A percentile compares a stretch with the other conserved stretches of the same genome.
Evolutionary conservation across 352 stramenopile genomes (phyloP).

Genomic region (Thalassiosira tumida): DNA sequence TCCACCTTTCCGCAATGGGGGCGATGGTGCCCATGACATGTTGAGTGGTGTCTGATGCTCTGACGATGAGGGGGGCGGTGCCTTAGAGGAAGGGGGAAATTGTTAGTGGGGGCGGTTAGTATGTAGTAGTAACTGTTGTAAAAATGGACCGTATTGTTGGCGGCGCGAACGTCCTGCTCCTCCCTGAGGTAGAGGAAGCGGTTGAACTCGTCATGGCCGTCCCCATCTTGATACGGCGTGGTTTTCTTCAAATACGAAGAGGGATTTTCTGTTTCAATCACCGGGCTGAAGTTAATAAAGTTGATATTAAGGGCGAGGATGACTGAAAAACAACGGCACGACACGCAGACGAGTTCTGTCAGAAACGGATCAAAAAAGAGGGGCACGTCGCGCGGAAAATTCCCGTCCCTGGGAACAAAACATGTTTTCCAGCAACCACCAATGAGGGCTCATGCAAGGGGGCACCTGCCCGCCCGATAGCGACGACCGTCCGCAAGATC

Average conservation of each 20-base stretch:
- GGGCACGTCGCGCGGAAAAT: conserved; percentile 62
- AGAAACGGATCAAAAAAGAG: background rate
- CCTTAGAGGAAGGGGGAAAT: too few species aligned
- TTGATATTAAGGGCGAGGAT: conserved; percentile 69
- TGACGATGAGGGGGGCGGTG: too few species aligned
- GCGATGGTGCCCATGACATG: too few species aligned
- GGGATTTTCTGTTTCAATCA: conserved; percentile 49
- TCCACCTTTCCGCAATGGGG: too few species aligned
- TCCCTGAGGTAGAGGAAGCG: conserved; percentile 75
- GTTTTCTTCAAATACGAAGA: conserved; percentile 40
- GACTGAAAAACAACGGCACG: conserved; percentile 42
- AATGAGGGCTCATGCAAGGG: too few species aligned
- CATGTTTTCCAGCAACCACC: conserved; percentile 62
- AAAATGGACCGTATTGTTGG: conserved; percentile 58
- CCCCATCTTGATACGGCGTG: conserved; percentile 32
- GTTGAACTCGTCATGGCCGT: too few species aligned
- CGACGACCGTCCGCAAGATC: too few species aligned
- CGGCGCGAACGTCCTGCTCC: conserved; percentile 64
- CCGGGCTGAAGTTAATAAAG: conserved; percentile 52
- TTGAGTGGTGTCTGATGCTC: too few species aligned
- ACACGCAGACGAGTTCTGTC: background rate
- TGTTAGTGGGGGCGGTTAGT: too few species aligned
- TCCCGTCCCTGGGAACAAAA: conserved; percentile 43
- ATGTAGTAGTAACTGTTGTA: too few species aligned
- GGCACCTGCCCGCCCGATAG: too few species aligned